These are phyloP conservation scores for Tetrahymena malaccensis DNA, from an alignment of 73 alveolate species.

Conservation along the genomic window DNA sequence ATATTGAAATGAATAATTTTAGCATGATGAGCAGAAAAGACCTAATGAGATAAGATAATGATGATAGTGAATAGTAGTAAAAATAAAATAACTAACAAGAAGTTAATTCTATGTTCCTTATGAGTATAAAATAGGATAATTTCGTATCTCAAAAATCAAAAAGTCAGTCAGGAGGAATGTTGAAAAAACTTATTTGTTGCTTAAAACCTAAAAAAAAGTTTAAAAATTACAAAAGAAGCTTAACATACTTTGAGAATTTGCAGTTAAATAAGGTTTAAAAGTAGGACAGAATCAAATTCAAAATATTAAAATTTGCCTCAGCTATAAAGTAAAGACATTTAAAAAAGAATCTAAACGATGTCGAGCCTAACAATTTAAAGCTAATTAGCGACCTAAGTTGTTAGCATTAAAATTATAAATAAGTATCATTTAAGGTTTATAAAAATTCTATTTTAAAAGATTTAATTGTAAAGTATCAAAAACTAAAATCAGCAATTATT, in stretches of 20 bases:
- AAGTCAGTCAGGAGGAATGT: background rate
- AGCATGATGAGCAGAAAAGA: background rate
- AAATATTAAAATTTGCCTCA: background rate
- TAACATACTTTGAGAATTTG: background rate
- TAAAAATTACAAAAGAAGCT: background rate
- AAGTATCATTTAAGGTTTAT: background rate
- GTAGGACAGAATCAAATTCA: too few relatives aligned
- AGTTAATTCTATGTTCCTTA: background rate
- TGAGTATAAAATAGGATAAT: too few relatives aligned
- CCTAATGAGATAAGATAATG: background rate
- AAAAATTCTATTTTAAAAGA: background rate
- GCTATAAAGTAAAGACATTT: background rate
- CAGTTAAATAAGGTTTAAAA: background rate
- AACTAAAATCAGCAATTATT: background rate
- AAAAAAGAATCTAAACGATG: background rate
- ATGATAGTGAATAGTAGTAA: background rate
- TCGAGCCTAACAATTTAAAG: background rate
- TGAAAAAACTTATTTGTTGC: background rate
- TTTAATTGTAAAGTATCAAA: background rate
- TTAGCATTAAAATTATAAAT: too few relatives aligned
- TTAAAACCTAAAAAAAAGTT: background rate
- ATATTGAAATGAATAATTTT: background rate
- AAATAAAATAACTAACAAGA: too few relatives aligned
- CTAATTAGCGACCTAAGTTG: background rate
- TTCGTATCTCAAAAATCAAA: background rate